phyloP scores from a whole-genome alignment of 331 rosid species.

The Saraca asoca region DNA sequence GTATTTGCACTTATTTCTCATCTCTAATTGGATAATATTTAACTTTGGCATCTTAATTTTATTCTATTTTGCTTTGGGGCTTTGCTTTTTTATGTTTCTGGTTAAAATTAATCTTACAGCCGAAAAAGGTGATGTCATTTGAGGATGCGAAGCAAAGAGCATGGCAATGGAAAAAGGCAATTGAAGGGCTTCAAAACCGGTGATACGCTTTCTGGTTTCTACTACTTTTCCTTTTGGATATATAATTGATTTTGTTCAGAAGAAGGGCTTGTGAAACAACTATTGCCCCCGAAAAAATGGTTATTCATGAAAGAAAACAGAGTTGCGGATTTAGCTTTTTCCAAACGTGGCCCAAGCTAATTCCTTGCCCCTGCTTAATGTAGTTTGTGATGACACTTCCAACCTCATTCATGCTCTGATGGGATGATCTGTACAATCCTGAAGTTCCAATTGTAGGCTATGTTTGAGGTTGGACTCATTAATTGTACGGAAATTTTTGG shows the following conservation, averaged over 20 bases:
- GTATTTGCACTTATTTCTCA: no score
- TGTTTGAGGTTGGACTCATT: conserved; percentile 50
- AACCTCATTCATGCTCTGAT: conserved; percentile 40
- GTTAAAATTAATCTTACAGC: conserved; percentile 53
- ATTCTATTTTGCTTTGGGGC: not conserved
- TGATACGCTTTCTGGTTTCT: conserved; percentile 50
- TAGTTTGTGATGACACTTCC: conserved; percentile 40
- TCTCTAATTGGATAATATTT: not conserved
- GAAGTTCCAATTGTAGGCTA: conserved; percentile 45
- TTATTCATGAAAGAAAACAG: conserved; percentile 48
- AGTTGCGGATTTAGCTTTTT: conserved; percentile 40
- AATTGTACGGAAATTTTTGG: conserved; percentile 32
- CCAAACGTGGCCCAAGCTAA: conserved; percentile 41
- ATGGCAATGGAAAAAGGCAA: conserved; percentile 94
- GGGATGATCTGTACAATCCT: conserved; percentile 42
- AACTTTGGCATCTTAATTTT: not conserved
- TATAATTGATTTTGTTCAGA: conserved; percentile 44
- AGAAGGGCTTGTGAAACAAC: conserved; percentile 44
- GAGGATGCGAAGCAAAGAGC: conserved; percentile 99
- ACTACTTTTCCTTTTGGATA: conserved; percentile 44
- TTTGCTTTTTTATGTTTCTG: conserved; percentile 21
- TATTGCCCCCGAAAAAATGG: conserved; percentile 41
- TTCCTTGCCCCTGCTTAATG: conserved; percentile 37
- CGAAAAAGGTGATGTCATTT: conserved; percentile 81
- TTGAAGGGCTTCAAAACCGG: conserved; percentile 95